phyloP scores from a whole-genome alignment of 2,329 filamentous ascomycete species.

The Exutisphaerella laricina region DNA sequence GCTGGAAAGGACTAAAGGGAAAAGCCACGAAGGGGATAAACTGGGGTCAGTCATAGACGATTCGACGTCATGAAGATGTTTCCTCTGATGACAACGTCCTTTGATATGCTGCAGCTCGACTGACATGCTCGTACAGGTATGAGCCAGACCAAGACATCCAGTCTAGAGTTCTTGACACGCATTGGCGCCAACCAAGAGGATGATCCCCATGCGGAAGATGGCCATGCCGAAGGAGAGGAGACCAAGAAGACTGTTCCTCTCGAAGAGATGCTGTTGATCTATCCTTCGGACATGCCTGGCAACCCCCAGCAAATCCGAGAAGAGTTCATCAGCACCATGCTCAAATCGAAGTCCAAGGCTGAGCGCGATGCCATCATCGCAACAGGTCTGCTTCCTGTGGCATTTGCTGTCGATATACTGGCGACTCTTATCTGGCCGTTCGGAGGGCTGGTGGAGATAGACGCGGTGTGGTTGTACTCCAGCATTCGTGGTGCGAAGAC shows the following conservation, averaged over 20 bases:
- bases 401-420: slow-evolving; percentile 22
- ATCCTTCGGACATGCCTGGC: slow-evolving; percentile 29
- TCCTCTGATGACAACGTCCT: too few species aligned
- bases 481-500: slow-evolving; percentile 42
- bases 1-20: slow-evolving; percentile 42
- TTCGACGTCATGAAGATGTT: too few species aligned
- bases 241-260: slow-evolving; percentile 29
- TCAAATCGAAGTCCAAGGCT: slow-evolving; percentile 41
- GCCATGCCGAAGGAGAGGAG: slow-evolving; percentile 13
- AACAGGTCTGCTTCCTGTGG: slow-evolving; percentile 39
- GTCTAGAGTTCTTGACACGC: slow-evolving; percentile 42
- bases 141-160: slow-evolving; percentile 36
- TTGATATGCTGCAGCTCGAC: too few species aligned
- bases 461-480: slow-evolving; percentile 25
- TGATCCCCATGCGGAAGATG: slow-evolving; percentile 13
- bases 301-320: slow-evolving; percentile 25
- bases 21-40: slow-evolving; percentile 38
- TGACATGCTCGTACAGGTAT: too few species aligned
- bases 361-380: slow-evolving; percentile 41
- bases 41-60: too few species aligned
- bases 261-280: slow-evolving; percentile 40
- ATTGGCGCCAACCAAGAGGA: slow-evolving; percentile 22
- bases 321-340: slow-evolving; percentile 41
- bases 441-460: slow-evolving; percentile 36
- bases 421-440: slow-evolving; percentile 33